Evolutionary conservation across 2,329 filamentous ascomycete species (phyloP).

Genomic region (Whalleya microplaca): DNA sequence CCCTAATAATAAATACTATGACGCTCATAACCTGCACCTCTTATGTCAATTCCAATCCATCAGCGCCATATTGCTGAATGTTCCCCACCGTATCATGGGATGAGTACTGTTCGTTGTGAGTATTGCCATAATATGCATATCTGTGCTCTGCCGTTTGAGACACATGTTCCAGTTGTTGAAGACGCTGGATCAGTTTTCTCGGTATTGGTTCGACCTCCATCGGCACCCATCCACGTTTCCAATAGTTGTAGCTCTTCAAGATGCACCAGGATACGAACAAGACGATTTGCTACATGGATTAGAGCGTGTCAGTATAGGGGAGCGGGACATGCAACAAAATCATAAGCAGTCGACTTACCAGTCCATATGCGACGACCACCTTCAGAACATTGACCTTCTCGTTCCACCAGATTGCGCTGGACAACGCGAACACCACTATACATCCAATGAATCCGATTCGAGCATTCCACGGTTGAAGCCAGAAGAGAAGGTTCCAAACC

Average conservation of each 20-base stretch:
- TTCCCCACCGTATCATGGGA: too few species aligned
- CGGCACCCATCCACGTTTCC: background rate
- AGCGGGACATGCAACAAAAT: too few species aligned
- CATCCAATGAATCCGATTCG: conserved; percentile 4
- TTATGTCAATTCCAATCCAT: too few species aligned
- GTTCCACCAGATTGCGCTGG: conserved; percentile 8
- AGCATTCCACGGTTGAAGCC: conserved; percentile 8
- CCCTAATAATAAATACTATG: too few species aligned
- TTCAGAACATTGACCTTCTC: background rate
- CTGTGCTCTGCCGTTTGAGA: background rate
- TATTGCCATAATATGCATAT: background rate
- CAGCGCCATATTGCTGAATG: too few species aligned
- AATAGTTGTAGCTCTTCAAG: background rate
- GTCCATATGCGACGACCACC: conserved; percentile 3
- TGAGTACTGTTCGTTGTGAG: too few species aligned
- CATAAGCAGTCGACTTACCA: background rate
- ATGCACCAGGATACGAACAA: background rate
- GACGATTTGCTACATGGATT: conserved; percentile 1
- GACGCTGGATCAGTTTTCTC: background rate
- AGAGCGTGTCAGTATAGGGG: background rate
- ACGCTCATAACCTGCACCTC: too few species aligned
- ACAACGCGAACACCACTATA: conserved; percentile 6
- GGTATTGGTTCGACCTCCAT: background rate
- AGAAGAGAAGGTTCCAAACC: conserved; percentile 5
- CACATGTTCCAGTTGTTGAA: background rate